Evolutionary conservation across 257 asterid genomes (phyloP), one percentile per base, ranked within the genome.

Genomic region (Solanum ahanhuiri): DNA sequence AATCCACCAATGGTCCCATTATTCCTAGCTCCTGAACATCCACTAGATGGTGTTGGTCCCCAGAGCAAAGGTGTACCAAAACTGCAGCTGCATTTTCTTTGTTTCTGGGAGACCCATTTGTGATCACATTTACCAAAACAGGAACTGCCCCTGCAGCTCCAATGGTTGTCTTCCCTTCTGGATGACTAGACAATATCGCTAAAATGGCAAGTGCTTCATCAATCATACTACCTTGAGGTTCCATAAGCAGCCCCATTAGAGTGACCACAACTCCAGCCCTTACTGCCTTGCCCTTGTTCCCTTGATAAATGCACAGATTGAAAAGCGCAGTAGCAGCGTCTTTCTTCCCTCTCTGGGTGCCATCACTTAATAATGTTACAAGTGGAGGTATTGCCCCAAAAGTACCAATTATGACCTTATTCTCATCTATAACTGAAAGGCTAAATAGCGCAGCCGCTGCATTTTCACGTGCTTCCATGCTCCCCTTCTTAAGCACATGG

Each of bases 371-470:
- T 22, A 97, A 95, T 0, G 90, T 87, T 79, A 94, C 99, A 2
- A 97, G 90, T 0, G 99, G 98, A 11, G 98, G 96, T 81, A 97
- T 95, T 18, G 98, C 99, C 20, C 99, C 99, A 0, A 92, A 92
- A 28, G 93, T 90, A 14, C 99, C 99, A 7, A 97, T 95, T 3
- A 93, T 94, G 1, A 94, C 93, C 92, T 97, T 95, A 87, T 95
- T 95, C 58, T 95, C 98, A 57, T 95, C 99, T 11, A 96, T 91
- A 15, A 97, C 99, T 3, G 99, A 97, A 82, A 97, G 96, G 91
- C 99, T 95, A 85, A 97, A 97, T 9, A 97, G 91, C 15, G 99
- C 93, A 17, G 99, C 99, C 0, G 99, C 99, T 3, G 99, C 99
- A 72, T 97, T 97, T 90, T 96, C 99, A 81, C 99, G 86, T 0